Percentiles rank a stretch among this genome's conserved stretches.
Conservation (phyloP, 2,329 filamentous ascomycete genomes). For the Venturiaceae sp. region DNA sequence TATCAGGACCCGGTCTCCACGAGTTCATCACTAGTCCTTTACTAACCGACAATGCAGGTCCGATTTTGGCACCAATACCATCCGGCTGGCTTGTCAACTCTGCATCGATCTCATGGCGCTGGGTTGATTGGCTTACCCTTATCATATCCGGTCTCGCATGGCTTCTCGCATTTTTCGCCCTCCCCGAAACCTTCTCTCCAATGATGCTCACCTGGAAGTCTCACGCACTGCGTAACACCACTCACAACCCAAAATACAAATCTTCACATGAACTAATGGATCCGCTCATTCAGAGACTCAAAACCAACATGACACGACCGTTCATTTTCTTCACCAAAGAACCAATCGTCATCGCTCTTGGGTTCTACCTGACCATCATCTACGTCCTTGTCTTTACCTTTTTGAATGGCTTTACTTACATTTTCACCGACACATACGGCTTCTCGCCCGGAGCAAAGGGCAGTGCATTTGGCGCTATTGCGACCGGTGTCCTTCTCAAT, state of each 20-base stretch:
- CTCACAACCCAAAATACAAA: constrained; percentile 27
- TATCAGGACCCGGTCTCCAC: background rate
- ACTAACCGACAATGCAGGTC: background rate
- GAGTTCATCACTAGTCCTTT: background rate
- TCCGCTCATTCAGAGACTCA: constrained; percentile 9
- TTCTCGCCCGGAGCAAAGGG: constrained; percentile 35
- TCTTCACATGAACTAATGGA: constrained; percentile 16
- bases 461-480: constrained; percentile 38
- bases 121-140: constrained; percentile 1
- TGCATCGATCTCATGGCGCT: background rate
- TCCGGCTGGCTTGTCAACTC: background rate
- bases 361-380: constrained; percentile 41
- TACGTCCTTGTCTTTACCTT: constrained; percentile 47
- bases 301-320: constrained; percentile 10
- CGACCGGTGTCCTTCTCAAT: constrained; percentile 29
- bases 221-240: constrained; percentile 16
- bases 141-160: background rate
- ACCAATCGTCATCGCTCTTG: constrained; percentile 36
- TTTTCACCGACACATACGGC: constrained; percentile 41
- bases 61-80: background rate
- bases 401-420: constrained; percentile 40
- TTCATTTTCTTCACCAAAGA: constrained; percentile 26
- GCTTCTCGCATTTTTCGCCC: constrained; percentile 23
- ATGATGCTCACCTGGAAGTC: constrained; percentile 23
- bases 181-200: constrained; percentile 41